A percentile compares a stretch with the other conserved stretches of the same genome.
Evolutionary conservation across 148 eudicot genomes (phyloP).

Genomic region (Cornus florida): DNA sequence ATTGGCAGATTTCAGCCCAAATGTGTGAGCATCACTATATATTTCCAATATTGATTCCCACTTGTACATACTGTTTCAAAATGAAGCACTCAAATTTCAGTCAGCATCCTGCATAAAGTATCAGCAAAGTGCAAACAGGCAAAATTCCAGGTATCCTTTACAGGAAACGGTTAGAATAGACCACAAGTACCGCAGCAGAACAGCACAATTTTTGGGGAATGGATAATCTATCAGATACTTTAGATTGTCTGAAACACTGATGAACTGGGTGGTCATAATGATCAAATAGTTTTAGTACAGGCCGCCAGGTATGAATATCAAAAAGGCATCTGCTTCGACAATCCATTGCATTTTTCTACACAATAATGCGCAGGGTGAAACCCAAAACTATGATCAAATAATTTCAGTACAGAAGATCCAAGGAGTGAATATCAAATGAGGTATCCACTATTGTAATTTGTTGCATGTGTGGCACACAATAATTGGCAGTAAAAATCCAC

Average conservation of each 20-base stretch:
- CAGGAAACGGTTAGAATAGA: neutral
- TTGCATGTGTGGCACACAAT: neutral
- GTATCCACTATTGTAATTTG: neutral
- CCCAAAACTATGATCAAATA: no score
- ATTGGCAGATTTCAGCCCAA: conserved; percentile 68
- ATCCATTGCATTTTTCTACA: neutral
- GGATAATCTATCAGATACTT: neutral
- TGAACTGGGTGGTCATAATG: neutral
- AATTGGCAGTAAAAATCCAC: neutral
- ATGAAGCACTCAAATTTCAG: neutral
- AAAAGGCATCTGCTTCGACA: neutral
- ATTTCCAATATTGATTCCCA: conserved; percentile 86
- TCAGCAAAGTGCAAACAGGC: neutral
- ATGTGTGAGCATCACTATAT: conserved; percentile 74
- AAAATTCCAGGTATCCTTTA: neutral
- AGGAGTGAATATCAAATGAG: neutral
- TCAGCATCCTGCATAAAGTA: conserved; percentile 10
- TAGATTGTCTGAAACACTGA: neutral
- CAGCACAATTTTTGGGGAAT: neutral
- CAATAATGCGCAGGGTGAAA: neutral
- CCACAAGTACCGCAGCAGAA: neutral
- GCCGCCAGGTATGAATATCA: neutral
- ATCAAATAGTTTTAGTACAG: neutral
- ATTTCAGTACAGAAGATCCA: no score
- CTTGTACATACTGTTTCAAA: conserved; percentile 56